Conservation (phyloP, 1,284 basidiomycete genomes). For the Ustilago vetiveriae region DNA sequence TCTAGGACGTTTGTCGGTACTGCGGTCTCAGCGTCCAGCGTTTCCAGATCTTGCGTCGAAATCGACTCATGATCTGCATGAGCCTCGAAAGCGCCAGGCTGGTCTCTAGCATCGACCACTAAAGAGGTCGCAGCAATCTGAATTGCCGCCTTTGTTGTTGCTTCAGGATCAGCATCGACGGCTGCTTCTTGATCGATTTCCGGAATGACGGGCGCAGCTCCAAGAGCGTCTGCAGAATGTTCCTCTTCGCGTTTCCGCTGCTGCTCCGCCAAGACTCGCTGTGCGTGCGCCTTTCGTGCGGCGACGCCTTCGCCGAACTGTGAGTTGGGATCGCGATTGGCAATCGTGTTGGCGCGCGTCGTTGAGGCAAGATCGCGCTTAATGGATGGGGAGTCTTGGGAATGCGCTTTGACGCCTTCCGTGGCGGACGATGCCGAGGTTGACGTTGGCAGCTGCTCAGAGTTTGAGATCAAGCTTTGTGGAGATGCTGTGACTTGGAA, state of each 20-base stretch:
- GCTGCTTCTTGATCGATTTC: slow-evolving; percentile 14
- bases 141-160: slow-evolving; percentile 17
- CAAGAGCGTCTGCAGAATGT: slow-evolving; percentile 33
- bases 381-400: slow-evolving; percentile 19
- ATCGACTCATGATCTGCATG: too few relatives aligned
- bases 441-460: background rate
- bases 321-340: slow-evolving; percentile 38
- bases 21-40: background rate
- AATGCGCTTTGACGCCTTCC: slow-evolving; percentile 18
- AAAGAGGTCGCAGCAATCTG: slow-evolving; percentile 13
- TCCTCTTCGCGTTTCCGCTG: slow-evolving; percentile 38
- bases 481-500: slow-evolving; percentile 16
- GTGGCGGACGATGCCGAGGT: slow-evolving; percentile 3
- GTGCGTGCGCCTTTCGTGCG: slow-evolving; percentile 46
- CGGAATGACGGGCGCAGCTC: slow-evolving; percentile 15
- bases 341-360: slow-evolving; percentile 39
- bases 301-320: slow-evolving; percentile 38
- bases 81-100: too few relatives aligned
- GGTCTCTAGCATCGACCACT: too few relatives aligned
- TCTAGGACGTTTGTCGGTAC: background rate
- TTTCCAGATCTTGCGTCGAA: too few relatives aligned
- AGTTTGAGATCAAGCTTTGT: slow-evolving; percentile 1
- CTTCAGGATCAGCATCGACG: slow-evolving; percentile 17
- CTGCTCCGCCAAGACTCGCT: slow-evolving; percentile 49
- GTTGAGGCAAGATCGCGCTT: slow-evolving; percentile 22